Base-by-base conservation (phyloP, 2,329 filamentous ascomycete genomes). In the Gaeumannomyces sp. region DNA sequence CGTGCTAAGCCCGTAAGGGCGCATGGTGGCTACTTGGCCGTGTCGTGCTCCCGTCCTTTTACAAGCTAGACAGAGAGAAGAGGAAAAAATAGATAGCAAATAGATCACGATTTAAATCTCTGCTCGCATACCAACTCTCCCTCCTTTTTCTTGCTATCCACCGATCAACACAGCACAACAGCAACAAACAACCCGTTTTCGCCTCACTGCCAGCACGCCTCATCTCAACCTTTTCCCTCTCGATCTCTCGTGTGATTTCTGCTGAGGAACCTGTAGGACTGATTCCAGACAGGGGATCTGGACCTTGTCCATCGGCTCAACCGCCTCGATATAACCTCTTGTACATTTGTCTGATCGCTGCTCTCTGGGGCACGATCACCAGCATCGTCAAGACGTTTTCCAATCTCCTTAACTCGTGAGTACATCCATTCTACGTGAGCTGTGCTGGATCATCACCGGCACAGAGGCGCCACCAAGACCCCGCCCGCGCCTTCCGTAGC, bases 321-420 rank as follows among this genome's bases (percentile, higher is more conserved):
- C 5, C 6, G 45, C 45, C 45, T 53, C 45, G 22, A n/a, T 53
- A 53, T n/a, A 53, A 53, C 45, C 45, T 22, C 45, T 53, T 53
- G 45, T 53, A n/a, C 19, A 53, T 22, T 53, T 53, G 45, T 53
- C 33, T 31, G 62, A 63, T 63, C 62, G 62, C 62, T 59, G 62
- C 62, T 63, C 53, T 57, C 33, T 8, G 78, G 76, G 81, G 78
- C 73, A 83, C 87, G 86, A 81, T 90, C 88, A 80, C 78, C 71
- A 75, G 74, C 78, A 77, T 79, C 89, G 89, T 85, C 92, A 97
- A 91, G 82, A 97, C 92, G 93, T 97, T 97, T 89, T 94, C 93
- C 85, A 97, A 96, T 83, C 90, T 96, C 74, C 89, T 97, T 73
- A 95, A 95, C 87, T 97, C 93, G 93, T 97, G 86, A 78, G 92